These are phyloP conservation scores for Vitis riparia DNA, from an alignment of 164 flowering plant genomes.

Conservation along the genomic window DNA sequence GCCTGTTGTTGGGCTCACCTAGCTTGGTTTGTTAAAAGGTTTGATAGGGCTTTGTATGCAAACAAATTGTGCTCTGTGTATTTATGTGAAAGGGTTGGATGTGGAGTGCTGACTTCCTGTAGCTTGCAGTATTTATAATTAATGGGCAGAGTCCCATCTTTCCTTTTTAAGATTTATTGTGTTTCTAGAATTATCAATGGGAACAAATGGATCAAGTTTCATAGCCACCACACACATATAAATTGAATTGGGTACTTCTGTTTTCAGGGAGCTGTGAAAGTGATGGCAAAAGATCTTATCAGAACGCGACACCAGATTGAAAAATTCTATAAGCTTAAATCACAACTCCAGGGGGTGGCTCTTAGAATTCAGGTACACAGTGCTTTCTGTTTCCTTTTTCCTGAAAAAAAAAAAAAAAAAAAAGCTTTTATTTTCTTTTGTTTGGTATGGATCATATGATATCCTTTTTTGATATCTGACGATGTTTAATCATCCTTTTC, in stretches of 20 bases:
- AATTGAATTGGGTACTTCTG: conserved; percentile 9
- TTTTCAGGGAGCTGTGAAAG: conserved; percentile 90
- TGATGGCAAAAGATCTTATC: conserved; percentile 99
- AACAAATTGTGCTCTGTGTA: too few relatives aligned
- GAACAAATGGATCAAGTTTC: not conserved
- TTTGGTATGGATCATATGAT: too few relatives aligned
- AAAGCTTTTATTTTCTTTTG: not conserved
- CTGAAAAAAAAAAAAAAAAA: not conserved
- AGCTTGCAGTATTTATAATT: not conserved
- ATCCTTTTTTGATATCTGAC: too few relatives aligned
- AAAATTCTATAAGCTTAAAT: conserved; percentile 91
- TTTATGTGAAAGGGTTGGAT: not conserved
- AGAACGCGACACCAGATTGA: conserved; percentile 95
- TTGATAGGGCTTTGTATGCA: too few relatives aligned
- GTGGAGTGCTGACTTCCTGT: not conserved
- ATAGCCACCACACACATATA: not conserved
- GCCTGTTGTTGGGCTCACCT: too few relatives aligned
- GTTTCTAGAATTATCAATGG: not conserved
- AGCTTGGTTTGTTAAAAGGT: too few relatives aligned
- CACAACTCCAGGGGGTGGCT: conserved; percentile 94
- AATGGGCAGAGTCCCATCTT: not conserved
- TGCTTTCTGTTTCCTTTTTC: not conserved
- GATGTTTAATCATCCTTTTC: too few relatives aligned
- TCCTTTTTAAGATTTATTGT: not conserved
- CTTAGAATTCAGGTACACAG: conserved; percentile 86